Evolutionary conservation across 495 filamentous ascomycete species (phyloP).

Genomic region (Ascobolus immersus): DNA sequence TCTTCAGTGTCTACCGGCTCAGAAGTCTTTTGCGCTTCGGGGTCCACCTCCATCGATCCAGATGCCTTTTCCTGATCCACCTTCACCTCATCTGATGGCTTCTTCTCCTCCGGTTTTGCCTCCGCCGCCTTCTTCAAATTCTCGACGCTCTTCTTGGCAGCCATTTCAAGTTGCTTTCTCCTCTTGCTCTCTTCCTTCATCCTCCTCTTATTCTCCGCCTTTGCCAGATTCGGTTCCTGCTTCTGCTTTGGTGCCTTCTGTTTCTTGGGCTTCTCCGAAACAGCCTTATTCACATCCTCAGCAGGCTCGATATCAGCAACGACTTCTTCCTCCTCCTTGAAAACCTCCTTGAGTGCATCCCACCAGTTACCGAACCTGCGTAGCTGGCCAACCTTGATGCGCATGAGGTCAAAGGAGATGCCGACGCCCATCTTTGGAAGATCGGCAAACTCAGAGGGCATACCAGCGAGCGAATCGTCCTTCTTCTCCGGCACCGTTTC

Average conservation of each 20-base stretch:
- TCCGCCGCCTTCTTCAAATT: background rate
- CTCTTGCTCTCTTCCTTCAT: constrained; percentile 9
- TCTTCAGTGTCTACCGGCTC: background rate
- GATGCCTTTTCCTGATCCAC: background rate
- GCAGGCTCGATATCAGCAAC: constrained; percentile 5
- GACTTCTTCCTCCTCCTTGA: constrained; percentile 20
- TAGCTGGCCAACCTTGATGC: constrained; percentile 57
- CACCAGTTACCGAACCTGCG: constrained; percentile 45
- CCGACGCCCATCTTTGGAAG: constrained; percentile 36
- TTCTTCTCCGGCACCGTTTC: background rate
- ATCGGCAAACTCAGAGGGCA: no score
- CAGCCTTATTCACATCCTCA: constrained; percentile 8
- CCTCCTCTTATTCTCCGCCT: no score
- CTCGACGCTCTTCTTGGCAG: background rate
- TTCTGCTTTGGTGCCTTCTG: background rate
- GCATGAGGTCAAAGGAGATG: constrained; percentile 79
- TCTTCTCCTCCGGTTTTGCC: background rate
- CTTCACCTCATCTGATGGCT: background rate
- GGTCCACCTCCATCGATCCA: background rate
- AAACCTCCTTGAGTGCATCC: constrained; percentile 43
- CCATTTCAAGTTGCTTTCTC: constrained; percentile 6
- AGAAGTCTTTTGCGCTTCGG: background rate
- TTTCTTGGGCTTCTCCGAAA: constrained; percentile 4
- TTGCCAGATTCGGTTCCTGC: no score
- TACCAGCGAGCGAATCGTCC: background rate